Conservation (phyloP, 805 yeast genomes). For the Nakazawaea ishiwadae region DNA sequence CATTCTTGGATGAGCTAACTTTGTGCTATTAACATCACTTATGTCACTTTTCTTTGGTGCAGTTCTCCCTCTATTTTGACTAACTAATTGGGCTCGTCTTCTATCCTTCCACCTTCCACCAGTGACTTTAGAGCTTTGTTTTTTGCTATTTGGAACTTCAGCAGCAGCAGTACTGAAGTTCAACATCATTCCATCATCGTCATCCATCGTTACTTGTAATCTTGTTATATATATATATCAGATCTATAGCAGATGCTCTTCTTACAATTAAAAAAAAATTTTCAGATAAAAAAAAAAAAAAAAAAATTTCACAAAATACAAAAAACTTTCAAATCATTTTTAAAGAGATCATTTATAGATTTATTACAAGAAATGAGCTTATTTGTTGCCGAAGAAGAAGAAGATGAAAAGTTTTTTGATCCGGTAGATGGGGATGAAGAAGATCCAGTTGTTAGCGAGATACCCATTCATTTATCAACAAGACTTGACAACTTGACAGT, state of each 20-base stretch:
- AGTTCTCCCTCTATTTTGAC: slow-evolving; percentile 37
- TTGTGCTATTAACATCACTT: slow-evolving; percentile 14
- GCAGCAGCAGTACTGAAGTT: slow-evolving; percentile 59
- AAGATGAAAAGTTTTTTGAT: slow-evolving; percentile 18
- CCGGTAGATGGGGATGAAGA: slow-evolving; percentile 30
- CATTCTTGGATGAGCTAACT: slow-evolving; percentile 8
- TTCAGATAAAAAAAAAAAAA: slow-evolving; percentile 8
- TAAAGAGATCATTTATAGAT: not conserved
- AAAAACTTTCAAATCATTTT: not conserved
- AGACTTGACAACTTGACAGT: slow-evolving; percentile 28
- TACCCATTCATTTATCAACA: slow-evolving; percentile 47
- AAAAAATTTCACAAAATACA: slow-evolving; percentile 3
- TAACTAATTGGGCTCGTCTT: slow-evolving; percentile 50
- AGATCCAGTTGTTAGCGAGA: slow-evolving; percentile 58
- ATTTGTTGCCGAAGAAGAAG: slow-evolving; percentile 34
- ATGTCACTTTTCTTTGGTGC: slow-evolving; percentile 14
- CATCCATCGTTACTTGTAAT: slow-evolving; percentile 15
- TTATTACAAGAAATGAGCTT: slow-evolving; percentile 16
- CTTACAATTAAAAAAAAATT: not conserved
- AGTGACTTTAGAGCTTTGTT: slow-evolving; percentile 35
- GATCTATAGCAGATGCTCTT: not conserved
- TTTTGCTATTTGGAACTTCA: slow-evolving; percentile 18
- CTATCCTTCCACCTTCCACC: slow-evolving; percentile 87
- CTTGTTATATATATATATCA: not conserved
- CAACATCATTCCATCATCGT: slow-evolving; percentile 69